Evolutionary conservation across 495 filamentous ascomycete species (phyloP).

Genomic region (Xylaria nigripes): DNA sequence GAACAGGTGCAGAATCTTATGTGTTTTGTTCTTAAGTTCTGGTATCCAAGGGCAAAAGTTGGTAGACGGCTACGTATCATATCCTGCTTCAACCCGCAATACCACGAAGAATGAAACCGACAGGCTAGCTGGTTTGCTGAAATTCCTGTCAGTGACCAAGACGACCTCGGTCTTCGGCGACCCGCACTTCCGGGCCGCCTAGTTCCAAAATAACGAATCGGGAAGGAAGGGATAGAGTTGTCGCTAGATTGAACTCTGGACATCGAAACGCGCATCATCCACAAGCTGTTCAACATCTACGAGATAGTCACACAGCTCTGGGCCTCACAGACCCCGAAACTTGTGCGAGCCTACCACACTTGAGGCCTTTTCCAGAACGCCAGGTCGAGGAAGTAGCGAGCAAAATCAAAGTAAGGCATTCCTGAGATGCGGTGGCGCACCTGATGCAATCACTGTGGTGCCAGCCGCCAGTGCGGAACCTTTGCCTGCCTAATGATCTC

Average conservation of each 20-base stretch:
- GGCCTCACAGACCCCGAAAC: constrained; percentile 40
- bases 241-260: constrained; percentile 33
- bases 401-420: constrained; percentile 16
- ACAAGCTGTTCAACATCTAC: constrained; percentile 24
- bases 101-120: not conserved
- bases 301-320: constrained; percentile 38
- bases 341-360: constrained; percentile 38
- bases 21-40: no score
- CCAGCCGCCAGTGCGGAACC: not conserved
- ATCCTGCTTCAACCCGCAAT: not conserved
- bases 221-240: constrained; percentile 26
- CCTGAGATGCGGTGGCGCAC: not conserved
- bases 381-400: constrained; percentile 30
- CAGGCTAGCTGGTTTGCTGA: not conserved
- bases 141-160: not conserved
- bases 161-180: not conserved
- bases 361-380: constrained; percentile 31
- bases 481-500: not conserved
- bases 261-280: constrained; percentile 38
- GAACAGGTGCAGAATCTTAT: no score
- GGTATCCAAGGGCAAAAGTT: no score
- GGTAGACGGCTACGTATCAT: constrained; percentile 34
- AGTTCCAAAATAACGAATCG: constrained; percentile 18
- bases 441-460: not conserved
- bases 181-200: constrained; percentile 11